Conservation (phyloP, 2,329 filamentous ascomycete genomes). For the Epichloe sibirici region DNA sequence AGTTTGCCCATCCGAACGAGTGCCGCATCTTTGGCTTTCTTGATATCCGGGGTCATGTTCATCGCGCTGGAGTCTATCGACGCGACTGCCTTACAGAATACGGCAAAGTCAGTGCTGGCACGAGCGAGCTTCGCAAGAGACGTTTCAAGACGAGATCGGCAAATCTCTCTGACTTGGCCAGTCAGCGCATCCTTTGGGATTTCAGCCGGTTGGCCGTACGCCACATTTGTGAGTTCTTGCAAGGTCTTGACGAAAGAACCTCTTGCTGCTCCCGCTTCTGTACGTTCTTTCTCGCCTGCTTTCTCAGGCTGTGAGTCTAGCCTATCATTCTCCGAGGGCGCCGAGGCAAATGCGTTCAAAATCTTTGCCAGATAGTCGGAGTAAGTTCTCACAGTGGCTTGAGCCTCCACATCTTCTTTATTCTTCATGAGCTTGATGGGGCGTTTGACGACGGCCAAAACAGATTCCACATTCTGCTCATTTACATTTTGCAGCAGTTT, state of each 20-base stretch:
- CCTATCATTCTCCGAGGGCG: conserved; percentile 2
- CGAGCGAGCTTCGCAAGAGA: conserved; percentile 46
- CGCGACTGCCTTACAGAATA: conserved; percentile 41
- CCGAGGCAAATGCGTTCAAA: conserved; percentile 25
- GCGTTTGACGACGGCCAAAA: conserved; percentile 35
- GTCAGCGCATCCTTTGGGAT: conserved; percentile 33
- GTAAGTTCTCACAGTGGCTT: conserved; percentile 32
- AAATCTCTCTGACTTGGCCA: conserved; percentile 39
- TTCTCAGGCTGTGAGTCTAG: neutral
- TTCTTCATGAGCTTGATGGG: conserved; percentile 23
- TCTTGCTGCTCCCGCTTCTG: conserved; percentile 16
- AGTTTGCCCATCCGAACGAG: conserved; percentile 40
- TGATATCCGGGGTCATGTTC: conserved; percentile 42
- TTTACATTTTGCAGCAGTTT: conserved; percentile 53
- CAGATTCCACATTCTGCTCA: conserved; percentile 39
- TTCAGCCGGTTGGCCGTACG: conserved; percentile 37
- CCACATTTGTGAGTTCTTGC: conserved; percentile 40
- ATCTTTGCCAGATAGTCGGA: conserved; percentile 43
- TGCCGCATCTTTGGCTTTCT: conserved; percentile 39
- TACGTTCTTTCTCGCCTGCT: conserved; percentile 8
- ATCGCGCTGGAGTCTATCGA: conserved; percentile 40
- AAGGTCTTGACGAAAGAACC: conserved; percentile 27
- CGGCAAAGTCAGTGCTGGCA: conserved; percentile 37
- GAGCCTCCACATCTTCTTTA: conserved; percentile 16
- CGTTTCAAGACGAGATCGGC: conserved; percentile 44